These are phyloP conservation scores for Sarcomyxa edulis DNA, from an alignment of 768 basidiomycete genomes.

Conservation along the genomic window DNA sequence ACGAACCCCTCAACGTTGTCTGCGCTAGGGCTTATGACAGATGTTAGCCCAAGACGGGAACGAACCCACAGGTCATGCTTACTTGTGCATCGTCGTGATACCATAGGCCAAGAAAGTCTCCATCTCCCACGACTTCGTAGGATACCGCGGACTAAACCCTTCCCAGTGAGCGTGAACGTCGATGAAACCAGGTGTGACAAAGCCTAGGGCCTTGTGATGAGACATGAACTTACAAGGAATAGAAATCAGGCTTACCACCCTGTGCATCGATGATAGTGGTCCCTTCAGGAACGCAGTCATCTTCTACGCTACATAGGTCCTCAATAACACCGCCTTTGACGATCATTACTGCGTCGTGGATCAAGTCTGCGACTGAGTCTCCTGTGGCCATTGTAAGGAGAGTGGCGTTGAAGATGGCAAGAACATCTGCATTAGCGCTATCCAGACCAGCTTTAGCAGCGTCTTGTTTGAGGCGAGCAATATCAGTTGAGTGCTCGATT, in stretches of 20 bases:
- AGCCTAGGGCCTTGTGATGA: slow-evolving; percentile 34
- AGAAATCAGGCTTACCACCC: slow-evolving; percentile 42
- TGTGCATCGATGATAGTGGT: slow-evolving; percentile 50
- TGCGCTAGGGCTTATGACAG: slow-evolving; percentile 49
- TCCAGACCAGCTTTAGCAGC: slow-evolving; percentile 21
- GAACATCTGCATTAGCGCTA: slow-evolving; percentile 30
- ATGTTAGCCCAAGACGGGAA: not conserved
- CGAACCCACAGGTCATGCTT: slow-evolving; percentile 12
- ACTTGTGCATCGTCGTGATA: slow-evolving; percentile 77
- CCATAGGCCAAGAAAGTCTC: slow-evolving; percentile 74
- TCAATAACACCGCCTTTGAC: slow-evolving; percentile 56
- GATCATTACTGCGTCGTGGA: slow-evolving; percentile 46
- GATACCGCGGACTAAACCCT: slow-evolving; percentile 46
- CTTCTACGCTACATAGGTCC: slow-evolving; percentile 30
- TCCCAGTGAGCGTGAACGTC: slow-evolving; percentile 76
- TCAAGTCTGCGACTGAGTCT: slow-evolving; percentile 39
- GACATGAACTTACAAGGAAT: not conserved
- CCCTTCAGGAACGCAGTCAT: slow-evolving; percentile 28
- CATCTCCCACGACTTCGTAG: slow-evolving; percentile 69
- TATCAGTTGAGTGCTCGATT: slow-evolving; percentile 57
- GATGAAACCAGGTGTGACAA: slow-evolving; percentile 66
- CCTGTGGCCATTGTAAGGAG: slow-evolving; percentile 65
- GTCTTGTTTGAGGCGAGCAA: slow-evolving; percentile 51
- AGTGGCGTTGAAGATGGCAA: slow-evolving; percentile 65
- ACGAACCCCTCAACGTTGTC: slow-evolving; percentile 56